Conservation (phyloP, 257 asterid genomes). For the Solanum chaucha region DNA sequence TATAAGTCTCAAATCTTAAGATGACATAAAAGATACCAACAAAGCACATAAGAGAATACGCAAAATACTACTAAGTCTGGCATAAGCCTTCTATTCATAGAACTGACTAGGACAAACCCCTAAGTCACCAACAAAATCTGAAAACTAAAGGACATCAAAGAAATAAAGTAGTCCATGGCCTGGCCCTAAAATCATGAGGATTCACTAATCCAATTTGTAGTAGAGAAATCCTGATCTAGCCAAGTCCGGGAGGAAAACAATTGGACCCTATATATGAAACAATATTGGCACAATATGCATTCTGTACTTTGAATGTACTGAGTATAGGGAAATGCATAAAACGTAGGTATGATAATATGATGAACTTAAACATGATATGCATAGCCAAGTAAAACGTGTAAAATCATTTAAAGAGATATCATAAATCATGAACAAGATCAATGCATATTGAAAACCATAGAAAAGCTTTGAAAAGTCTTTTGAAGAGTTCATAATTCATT, state of each 20-base stretch:
- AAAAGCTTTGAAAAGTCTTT: background rate
- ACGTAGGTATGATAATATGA: background rate
- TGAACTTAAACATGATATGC: background rate
- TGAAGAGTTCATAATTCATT: background rate
- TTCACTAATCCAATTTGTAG: background rate
- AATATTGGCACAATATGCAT: background rate
- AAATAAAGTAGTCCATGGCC: background rate
- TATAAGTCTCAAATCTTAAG: background rate
- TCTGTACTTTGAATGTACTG: background rate
- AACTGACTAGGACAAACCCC: background rate
- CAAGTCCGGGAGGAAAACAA: background rate
- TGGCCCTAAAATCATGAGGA: background rate
- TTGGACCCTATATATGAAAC: background rate
- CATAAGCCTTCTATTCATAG: background rate
- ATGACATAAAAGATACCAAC: background rate
- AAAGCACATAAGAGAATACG: background rate
- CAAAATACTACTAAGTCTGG: background rate
- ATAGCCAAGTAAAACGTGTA: background rate
- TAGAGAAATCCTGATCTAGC: background rate
- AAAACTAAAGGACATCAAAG: background rate
- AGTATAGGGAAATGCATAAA: background rate
- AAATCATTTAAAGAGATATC: background rate
- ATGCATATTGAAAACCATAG: background rate
- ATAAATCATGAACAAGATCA: background rate
- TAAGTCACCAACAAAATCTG: background rate